Evolutionary conservation across 2,329 filamentous ascomycete species (phyloP).

Genomic region (Capronia americana): DNA sequence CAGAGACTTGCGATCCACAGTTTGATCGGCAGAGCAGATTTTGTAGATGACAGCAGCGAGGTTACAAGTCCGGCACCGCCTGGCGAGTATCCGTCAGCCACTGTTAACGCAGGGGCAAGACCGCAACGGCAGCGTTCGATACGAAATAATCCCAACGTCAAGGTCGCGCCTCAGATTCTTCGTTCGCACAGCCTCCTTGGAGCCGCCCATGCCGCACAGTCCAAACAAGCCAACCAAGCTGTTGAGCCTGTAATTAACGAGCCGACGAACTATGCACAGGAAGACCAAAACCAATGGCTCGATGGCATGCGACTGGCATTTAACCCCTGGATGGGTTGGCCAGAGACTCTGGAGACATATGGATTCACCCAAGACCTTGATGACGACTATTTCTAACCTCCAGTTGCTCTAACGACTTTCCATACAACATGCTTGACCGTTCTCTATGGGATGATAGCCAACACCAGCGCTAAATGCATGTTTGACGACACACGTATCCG

Average conservation of each 20-base stretch:
- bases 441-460: background rate
- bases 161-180: conserved; percentile 13
- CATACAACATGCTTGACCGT: background rate
- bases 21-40: conserved; percentile 29
- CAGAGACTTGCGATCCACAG: conserved; percentile 31
- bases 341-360: conserved; percentile 28
- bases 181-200: conserved; percentile 15
- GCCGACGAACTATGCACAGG: conserved; percentile 20
- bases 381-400: conserved; percentile 24
- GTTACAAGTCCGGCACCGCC: conserved; percentile 23
- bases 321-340: conserved; percentile 33
- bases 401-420: background rate
- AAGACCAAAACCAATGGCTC: conserved; percentile 21
- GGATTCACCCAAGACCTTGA: conserved; percentile 29
- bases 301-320: conserved; percentile 28
- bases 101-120: background rate
- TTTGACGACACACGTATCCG: background rate
- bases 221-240: conserved; percentile 10
- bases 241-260: conserved; percentile 13
- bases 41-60: conserved; percentile 30
- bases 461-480: conserved; percentile 11
- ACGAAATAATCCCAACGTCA: conserved; percentile 9
- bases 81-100: conserved; percentile 1
- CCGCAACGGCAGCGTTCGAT: conserved; percentile 7
- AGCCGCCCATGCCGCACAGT: background rate